phyloP scores from a whole-genome alignment of 2,329 filamentous ascomycete species.

The Mollisiaceae sp. region DNA sequence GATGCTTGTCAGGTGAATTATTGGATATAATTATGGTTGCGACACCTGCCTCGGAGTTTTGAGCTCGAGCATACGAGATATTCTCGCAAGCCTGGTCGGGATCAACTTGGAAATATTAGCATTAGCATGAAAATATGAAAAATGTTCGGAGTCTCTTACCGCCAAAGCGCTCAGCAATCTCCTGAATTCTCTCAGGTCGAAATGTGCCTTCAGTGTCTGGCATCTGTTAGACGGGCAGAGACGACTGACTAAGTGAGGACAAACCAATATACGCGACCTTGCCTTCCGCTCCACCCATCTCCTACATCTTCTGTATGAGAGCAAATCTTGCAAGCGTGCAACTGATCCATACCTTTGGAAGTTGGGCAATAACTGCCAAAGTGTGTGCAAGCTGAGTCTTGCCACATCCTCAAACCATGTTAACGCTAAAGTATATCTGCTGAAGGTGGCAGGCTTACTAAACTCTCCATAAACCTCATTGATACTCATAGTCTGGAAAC shows the following conservation, averaged over 20 bases:
- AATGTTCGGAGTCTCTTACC: slow-evolving; percentile 36
- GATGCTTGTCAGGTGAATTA: slow-evolving; percentile 14
- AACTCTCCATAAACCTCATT: slow-evolving; percentile 68
- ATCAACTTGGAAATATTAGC: slow-evolving; percentile 50
- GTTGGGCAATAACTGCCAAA: slow-evolving; percentile 66
- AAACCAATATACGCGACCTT: slow-evolving; percentile 71
- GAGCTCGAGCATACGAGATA: slow-evolving; percentile 66
- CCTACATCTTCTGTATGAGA: slow-evolving; percentile 40
- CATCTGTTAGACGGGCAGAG: slow-evolving; percentile 12
- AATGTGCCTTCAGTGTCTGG: slow-evolving; percentile 67
- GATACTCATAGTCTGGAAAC: slow-evolving; percentile 73
- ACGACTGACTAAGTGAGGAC: neutral
- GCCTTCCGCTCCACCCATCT: slow-evolving; percentile 69
- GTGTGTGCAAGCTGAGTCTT: slow-evolving; percentile 75
- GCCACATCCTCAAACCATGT: slow-evolving; percentile 54
- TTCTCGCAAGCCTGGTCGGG: slow-evolving; percentile 66
- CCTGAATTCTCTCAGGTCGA: slow-evolving; percentile 67
- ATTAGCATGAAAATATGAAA: neutral
- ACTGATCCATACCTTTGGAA: slow-evolving; percentile 49
- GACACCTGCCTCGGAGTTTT: slow-evolving; percentile 62
- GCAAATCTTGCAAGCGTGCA: neutral
- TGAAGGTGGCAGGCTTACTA: slow-evolving; percentile 43
- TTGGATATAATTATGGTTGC: too few relatives aligned
- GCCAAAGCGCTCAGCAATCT: slow-evolving; percentile 70
- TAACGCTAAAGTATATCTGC: neutral